A percentile compares a stretch with the other conserved stretches of the same genome.
Evolutionary conservation across 2,329 filamentous ascomycete species (phyloP).

Genomic region (Arachnomyces sp.): DNA sequence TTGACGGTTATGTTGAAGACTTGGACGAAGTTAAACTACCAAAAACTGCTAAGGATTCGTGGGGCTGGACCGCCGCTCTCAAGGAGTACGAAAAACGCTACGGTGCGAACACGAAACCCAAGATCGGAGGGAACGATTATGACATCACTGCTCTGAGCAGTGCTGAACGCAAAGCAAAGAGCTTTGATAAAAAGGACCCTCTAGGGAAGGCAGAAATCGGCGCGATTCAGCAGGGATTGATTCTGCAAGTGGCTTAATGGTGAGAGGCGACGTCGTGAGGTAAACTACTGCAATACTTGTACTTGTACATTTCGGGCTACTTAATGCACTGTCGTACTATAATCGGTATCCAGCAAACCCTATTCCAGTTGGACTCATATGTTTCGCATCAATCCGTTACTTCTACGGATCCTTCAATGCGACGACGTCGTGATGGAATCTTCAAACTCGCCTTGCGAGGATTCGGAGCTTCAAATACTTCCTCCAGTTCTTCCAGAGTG

Average conservation of each 20-base stretch:
- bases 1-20: conserved; percentile 19
- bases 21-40: conserved; percentile 22
- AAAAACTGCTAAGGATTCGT: conserved; percentile 17
- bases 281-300: no score
- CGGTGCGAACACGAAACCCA: conserved; percentile 2
- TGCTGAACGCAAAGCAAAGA: conserved; percentile 24
- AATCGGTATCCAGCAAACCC: no score
- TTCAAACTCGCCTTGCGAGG: conserved; percentile 8
- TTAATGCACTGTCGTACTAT: no score
- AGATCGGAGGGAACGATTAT: conserved; percentile 33
- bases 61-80: conserved; percentile 18
- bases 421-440: no score
- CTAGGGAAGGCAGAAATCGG: conserved; percentile 25
- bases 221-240: conserved; percentile 31
- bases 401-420: no score
- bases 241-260: conserved; percentile 14
- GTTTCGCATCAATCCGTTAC: no score
- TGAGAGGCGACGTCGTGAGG: no score
- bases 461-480: conserved; percentile 29
- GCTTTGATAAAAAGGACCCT: conserved; percentile 31
- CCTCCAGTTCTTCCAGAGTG: conserved; percentile 31
- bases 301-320: no score
- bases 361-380: no score
- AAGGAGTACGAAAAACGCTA: conserved; percentile 16
- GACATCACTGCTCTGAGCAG: conserved; percentile 32